Percentiles rank a stretch among this genome's conserved stretches.
These are phyloP conservation scores for Neurospora sublineolata DNA, from an alignment of 495 filamentous ascomycete genomes.

Conservation along the genomic window DNA sequence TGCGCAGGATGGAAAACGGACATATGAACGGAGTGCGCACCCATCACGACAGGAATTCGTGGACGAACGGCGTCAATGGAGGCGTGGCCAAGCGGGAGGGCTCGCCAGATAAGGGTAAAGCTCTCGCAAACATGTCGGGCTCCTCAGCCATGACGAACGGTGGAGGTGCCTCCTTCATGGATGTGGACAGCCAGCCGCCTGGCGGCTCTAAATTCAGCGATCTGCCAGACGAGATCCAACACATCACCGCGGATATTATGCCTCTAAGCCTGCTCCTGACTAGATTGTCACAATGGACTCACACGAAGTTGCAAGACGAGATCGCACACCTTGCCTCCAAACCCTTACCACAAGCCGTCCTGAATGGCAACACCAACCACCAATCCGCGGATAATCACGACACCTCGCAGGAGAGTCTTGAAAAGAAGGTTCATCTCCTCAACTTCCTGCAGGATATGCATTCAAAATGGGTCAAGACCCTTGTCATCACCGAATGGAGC, in stretches of 20 bases:
- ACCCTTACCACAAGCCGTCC: slow-evolving; percentile 34
- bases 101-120: slow-evolving; percentile 16
- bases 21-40: slow-evolving; percentile 31
- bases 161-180: slow-evolving; percentile 11
- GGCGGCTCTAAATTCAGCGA: slow-evolving; percentile 31
- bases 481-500: slow-evolving; percentile 83
- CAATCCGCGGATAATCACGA: slow-evolving; percentile 29
- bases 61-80: slow-evolving; percentile 31
- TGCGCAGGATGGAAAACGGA: slow-evolving; percentile 40
- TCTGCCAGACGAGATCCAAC: slow-evolving; percentile 62
- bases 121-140: slow-evolving; percentile 5
- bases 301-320: slow-evolving; percentile 58
- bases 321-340: slow-evolving; percentile 61
- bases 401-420: slow-evolving; percentile 51
- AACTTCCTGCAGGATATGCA: slow-evolving; percentile 53
- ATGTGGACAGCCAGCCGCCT: slow-evolving; percentile 8
- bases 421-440: slow-evolving; percentile 69
- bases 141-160: slow-evolving; percentile 17
- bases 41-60: slow-evolving; percentile 37
- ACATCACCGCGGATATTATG: slow-evolving; percentile 66
- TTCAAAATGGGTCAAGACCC: slow-evolving; percentile 68
- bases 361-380: slow-evolving; percentile 27
- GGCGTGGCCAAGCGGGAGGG: slow-evolving; percentile 10
- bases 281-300: slow-evolving; percentile 71
- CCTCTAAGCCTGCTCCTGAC: slow-evolving; percentile 58